Conservation (phyloP, 345 rosid species). For the Raphanus raphanistrum region DNA sequence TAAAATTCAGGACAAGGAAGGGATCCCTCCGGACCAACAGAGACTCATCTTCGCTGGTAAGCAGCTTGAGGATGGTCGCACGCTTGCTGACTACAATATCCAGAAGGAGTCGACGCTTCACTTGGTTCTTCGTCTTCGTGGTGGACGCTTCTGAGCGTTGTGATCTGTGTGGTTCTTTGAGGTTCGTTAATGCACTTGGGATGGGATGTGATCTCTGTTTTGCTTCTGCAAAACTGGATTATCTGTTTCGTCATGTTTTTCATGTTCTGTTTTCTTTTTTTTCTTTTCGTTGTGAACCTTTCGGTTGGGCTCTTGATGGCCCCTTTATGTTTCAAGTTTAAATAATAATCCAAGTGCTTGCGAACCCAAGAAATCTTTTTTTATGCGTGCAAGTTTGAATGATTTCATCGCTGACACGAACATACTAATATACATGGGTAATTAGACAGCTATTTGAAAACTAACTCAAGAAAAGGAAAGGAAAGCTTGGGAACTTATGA, state of each 20-base stretch:
- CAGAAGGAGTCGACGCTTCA: slow-evolving; percentile 31
- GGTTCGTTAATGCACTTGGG: slow-evolving; percentile 3
- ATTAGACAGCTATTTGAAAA: too few species aligned
- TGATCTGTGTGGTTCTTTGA: neutral
- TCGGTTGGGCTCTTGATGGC: slow-evolving; percentile 5
- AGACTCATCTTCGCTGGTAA: slow-evolving; percentile 36
- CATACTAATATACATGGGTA: too few species aligned
- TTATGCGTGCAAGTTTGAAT: too few species aligned
- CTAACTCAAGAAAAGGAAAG: too few species aligned
- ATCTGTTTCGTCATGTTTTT: neutral
- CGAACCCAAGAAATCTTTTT: too few species aligned
- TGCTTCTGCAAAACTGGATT: neutral
- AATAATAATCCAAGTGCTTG: slow-evolving; percentile 25
- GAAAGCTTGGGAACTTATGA: too few species aligned
- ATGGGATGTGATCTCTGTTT: neutral
- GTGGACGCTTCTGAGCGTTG: slow-evolving; percentile 26
- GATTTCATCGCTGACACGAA: too few species aligned
- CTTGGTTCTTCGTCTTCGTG: slow-evolving; percentile 33
- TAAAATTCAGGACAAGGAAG: slow-evolving; percentile 30
- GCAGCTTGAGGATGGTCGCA: slow-evolving; percentile 27
- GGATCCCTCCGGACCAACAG: slow-evolving; percentile 33
- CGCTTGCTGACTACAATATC: slow-evolving; percentile 21
- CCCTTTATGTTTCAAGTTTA: neutral
- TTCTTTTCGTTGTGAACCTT: neutral
- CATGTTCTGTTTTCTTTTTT: neutral